Conservation (phyloP, 305 asterid species). For the Fraxinus ornus region DNA sequence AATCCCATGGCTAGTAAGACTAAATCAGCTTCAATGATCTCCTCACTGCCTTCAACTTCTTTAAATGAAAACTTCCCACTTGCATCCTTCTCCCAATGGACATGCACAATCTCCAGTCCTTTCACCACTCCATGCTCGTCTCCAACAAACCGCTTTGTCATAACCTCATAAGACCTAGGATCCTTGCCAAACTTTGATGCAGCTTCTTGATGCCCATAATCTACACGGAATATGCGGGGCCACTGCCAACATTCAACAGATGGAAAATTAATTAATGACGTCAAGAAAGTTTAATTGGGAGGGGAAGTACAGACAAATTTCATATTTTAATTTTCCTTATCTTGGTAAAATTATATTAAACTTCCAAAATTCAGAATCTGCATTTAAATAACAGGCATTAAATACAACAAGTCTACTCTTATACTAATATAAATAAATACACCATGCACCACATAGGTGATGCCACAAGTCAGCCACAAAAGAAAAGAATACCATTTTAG, state of each 20-base stretch:
- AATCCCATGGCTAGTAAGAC: constrained; percentile 97
- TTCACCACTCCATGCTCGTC: constrained; percentile 74
- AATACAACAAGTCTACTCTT: neutral
- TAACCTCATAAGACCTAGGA: constrained; percentile 83
- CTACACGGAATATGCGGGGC: constrained; percentile 94
- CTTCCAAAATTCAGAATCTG: neutral
- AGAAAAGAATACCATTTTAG: neutral
- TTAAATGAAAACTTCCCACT: constrained; percentile 77
- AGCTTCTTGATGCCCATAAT: constrained; percentile 98
- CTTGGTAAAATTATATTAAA: neutral
- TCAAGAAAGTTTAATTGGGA: neutral
- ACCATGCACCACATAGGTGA: neutral
- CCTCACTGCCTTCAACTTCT: constrained; percentile 96
- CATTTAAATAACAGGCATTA: neutral
- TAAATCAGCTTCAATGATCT: constrained; percentile 79
- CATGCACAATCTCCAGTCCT: constrained; percentile 81
- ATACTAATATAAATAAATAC: neutral
- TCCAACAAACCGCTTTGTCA: constrained; percentile 87
- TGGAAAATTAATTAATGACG: neutral
- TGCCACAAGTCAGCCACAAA: neutral
- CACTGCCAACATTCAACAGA: constrained; percentile 50
- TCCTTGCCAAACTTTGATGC: constrained; percentile 89
- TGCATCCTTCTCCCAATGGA: constrained; percentile 91
- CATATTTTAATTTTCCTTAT: neutral
- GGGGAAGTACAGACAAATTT: neutral